A percentile compares a stretch with the other conserved stretches of the same genome.
Evolutionary conservation across 257 asterid species (phyloP).

Genomic region (Solanum piurae): DNA sequence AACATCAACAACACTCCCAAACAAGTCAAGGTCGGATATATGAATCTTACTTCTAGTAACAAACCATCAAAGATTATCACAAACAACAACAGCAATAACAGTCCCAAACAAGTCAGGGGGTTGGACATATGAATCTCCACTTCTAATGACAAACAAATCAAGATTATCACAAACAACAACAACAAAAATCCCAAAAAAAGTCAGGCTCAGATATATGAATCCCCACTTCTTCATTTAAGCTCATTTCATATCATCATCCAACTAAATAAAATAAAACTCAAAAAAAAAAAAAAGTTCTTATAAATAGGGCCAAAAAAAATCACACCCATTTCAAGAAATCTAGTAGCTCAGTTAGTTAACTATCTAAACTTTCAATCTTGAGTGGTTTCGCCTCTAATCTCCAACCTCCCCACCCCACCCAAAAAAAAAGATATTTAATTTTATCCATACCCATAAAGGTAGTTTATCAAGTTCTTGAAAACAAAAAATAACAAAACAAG

Average conservation of each 20-base stretch:
- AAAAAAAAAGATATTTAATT: background rate
- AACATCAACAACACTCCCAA: background rate
- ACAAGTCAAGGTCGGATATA: background rate
- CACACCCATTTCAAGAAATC: background rate
- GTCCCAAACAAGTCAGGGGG: background rate
- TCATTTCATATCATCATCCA: background rate
- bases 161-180: background rate
- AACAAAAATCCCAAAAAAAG: background rate
- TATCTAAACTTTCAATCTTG: background rate
- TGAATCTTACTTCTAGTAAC: background rate
- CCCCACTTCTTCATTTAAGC: background rate
- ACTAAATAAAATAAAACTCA: background rate
- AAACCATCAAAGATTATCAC: background rate
- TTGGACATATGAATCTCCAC: background rate
- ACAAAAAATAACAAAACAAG: background rate
- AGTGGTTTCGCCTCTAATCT: background rate
- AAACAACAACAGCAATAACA: background rate
- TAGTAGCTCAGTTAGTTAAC: background rate
- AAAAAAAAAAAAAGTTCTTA: background rate
- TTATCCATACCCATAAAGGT: background rate
- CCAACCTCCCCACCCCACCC: background rate
- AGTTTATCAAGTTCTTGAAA: background rate
- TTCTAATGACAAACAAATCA: background rate
- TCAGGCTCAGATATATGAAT: background rate
- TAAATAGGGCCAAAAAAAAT: background rate